Evolutionary conservation across 495 filamentous ascomycete species (phyloP), one percentile per base, ranked within the genome.

Genomic region (Penicillium tannophilum): DNA sequence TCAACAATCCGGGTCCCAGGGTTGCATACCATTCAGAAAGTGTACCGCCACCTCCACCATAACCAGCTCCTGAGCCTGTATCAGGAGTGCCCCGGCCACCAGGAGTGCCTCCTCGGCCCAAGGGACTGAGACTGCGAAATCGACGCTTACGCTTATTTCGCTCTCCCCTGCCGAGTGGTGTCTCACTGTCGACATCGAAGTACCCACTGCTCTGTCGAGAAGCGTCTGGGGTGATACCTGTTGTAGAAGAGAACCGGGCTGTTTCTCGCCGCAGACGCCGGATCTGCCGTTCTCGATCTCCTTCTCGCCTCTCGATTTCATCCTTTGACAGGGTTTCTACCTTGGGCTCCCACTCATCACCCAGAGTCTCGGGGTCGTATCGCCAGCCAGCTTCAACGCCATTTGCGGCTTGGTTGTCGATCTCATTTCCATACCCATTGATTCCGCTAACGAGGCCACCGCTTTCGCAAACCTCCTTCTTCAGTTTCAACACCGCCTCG

Each of bases 281-380:
- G 35, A 97, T 88, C 75, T 98, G 92, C 30, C 94, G 76, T 70
- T 98, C 94, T 24, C 95, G 85, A 68, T 98, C 95, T 52, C 91
- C 92, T 72, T 99, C 94, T 30, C 95, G 84, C 74, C 96, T 95
- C 73, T 99, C 95, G 49, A 99, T 98, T 72, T 99, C 94, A 64
- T 98, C 94, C 66, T 97, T 95, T 3, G 86, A 90, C 12, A 99
- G 76, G 0, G 83, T 84, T 71, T 98, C 94, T 1, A 99, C 82
- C 74, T 91, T 93, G 0, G 93, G 92, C 63, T 96, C 92, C 95
- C 95, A 99, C 59, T 93, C 91, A 56, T 91, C 88, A 26, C 86
- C 91, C 4, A 98, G 78, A 30, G 90, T 87, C 71, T 97, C 95
- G 12, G 88, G 88, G 58, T 98, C 95, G 67, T 94, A 93, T 42